Conservation (phyloP, 331 rosid genomes). For the Acacia pycnantha region DNA sequence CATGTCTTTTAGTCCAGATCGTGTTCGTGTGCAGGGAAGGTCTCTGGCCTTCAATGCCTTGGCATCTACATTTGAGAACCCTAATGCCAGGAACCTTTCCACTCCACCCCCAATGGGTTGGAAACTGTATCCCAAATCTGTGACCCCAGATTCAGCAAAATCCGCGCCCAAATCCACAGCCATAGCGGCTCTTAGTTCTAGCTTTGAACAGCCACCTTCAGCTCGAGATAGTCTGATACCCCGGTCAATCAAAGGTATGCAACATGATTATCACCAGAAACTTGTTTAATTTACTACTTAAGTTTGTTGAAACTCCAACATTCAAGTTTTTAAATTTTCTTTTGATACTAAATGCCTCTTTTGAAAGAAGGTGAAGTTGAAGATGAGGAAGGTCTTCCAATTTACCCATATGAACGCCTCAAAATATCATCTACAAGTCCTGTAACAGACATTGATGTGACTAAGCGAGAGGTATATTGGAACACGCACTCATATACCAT, state of each 20-base stretch:
- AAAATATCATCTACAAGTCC: constrained; percentile 70
- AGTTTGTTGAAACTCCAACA: not conserved
- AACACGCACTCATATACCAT: not conserved
- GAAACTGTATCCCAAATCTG: constrained; percentile 87
- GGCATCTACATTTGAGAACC: constrained; percentile 86
- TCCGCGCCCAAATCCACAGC: constrained; percentile 61
- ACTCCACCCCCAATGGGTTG: constrained; percentile 90
- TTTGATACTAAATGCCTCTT: constrained; percentile 10
- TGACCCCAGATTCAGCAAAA: constrained; percentile 60
- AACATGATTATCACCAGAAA: not conserved
- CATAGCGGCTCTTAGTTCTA: constrained; percentile 64
- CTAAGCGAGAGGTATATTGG: constrained; percentile 82
- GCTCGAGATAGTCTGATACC: constrained; percentile 75
- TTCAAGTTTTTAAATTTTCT: not conserved
- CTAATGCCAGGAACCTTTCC: constrained; percentile 82
- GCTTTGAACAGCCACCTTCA: constrained; percentile 62
- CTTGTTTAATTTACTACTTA: not conserved
- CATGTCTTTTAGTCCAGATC: constrained; percentile 96
- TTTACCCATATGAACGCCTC: constrained; percentile 69
- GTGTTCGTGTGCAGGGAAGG: constrained; percentile 94
- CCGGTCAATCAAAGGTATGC: constrained; percentile 70
- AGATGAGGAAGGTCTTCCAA: constrained; percentile 76
- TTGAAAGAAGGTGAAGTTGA: constrained; percentile 84
- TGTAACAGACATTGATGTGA: constrained; percentile 71
- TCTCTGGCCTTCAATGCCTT: constrained; percentile 97